Percentiles rank a stretch among this genome's conserved stretches.
phyloP scores from a whole-genome alignment of 108 stramenopile species.

The Cyclotella kingstonii region DNA sequence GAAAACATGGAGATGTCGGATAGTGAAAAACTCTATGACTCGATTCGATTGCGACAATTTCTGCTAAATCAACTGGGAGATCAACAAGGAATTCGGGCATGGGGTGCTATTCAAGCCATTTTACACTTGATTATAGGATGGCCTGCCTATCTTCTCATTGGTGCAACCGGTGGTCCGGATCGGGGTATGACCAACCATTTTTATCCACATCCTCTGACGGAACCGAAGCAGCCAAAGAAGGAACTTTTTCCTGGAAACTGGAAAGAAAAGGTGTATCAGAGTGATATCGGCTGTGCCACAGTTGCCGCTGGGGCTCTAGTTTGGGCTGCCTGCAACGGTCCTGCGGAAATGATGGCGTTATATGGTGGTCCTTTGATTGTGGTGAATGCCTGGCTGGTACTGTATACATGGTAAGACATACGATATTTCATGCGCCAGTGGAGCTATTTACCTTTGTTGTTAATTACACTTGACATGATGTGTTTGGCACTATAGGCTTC shows the following conservation, averaged over 20 bases:
- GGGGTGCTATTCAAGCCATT: conserved; percentile 72
- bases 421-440: background rate
- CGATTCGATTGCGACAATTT: conserved; percentile 36
- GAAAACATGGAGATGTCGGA: conserved; percentile 38
- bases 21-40: conserved; percentile 41
- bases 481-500: conserved; percentile 56
- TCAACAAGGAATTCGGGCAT: conserved; percentile 57
- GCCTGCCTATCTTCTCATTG: conserved; percentile 84
- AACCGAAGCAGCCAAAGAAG: conserved; percentile 72
- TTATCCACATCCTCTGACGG: conserved; percentile 60
- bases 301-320: conserved; percentile 62
- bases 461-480: background rate
- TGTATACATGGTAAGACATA: conserved; percentile 90
- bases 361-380: conserved; percentile 94
- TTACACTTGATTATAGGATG: conserved; percentile 79
- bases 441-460: background rate
- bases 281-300: conserved; percentile 86
- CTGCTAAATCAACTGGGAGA: conserved; percentile 58
- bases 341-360: conserved; percentile 75
- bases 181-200: conserved; percentile 80
- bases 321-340: conserved; percentile 73
- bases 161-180: conserved; percentile 77
- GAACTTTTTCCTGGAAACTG: conserved; percentile 87
- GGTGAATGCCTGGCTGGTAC: conserved; percentile 94
- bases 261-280: conserved; percentile 88